These are phyloP conservation scores for Chalciporus chontae DNA, from an alignment of 768 basidiomycete species.

Conservation along the genomic window DNA sequence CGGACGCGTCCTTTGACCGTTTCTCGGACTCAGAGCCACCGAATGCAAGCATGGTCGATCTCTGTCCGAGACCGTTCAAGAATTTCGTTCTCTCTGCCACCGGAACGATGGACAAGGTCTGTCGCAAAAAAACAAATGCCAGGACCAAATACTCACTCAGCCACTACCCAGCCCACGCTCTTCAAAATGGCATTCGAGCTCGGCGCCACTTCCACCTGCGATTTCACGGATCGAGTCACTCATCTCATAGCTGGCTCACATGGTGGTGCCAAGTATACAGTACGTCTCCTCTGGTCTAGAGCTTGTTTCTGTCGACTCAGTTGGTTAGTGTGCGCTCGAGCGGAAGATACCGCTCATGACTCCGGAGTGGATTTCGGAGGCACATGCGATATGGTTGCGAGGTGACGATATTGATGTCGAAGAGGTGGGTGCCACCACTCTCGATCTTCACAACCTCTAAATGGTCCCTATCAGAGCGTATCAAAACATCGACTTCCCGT, in stretches of 20 bases:
- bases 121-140: constrained; percentile 16
- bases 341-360: constrained; percentile 75
- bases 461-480: constrained; percentile 44
- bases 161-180: constrained; percentile 52
- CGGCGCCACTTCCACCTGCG: constrained; percentile 63
- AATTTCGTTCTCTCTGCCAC: constrained; percentile 70
- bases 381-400: constrained; percentile 68
- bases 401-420: constrained; percentile 76
- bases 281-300: constrained; percentile 31
- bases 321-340: constrained; percentile 71
- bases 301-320: neutral
- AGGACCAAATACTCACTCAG: constrained; percentile 1
- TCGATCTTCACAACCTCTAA: neutral
- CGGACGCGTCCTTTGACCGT: constrained; percentile 33
- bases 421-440: constrained; percentile 40
- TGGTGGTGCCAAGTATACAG: constrained; percentile 82
- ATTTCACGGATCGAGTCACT: constrained; percentile 84
- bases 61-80: constrained; percentile 65
- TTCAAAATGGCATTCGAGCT: constrained; percentile 79
- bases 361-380: constrained; percentile 73
- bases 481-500: constrained; percentile 61
- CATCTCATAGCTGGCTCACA: constrained; percentile 82
- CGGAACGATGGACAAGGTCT: constrained; percentile 75
- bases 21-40: constrained; percentile 50
- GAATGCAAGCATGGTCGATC: constrained; percentile 43